Percentiles rank a stretch among this genome's conserved stretches.
Conservation (phyloP, 441 rosid species). For the Adansonia grandidieri region DNA sequence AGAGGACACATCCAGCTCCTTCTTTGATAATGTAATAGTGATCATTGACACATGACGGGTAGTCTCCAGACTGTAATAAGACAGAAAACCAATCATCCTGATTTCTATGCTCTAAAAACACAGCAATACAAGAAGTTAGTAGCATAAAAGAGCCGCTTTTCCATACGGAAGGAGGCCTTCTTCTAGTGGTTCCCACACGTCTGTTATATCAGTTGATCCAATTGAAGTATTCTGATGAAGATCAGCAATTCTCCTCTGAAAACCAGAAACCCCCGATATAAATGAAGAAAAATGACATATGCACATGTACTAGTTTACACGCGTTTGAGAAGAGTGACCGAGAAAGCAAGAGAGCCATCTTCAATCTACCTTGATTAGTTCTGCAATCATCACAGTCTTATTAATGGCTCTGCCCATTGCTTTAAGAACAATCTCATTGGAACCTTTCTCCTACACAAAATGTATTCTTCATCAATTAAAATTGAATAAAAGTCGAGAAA, state of each 20-base stretch:
- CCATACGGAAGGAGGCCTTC: constrained; percentile 58
- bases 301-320: not conserved
- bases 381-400: constrained; percentile 50
- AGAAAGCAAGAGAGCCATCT: not conserved
- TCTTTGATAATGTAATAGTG: constrained; percentile 47
- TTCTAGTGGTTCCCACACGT: constrained; percentile 57
- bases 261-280: constrained; percentile 1
- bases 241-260: constrained; percentile 51
- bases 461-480: not conserved
- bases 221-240: constrained; percentile 48
- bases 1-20: constrained; percentile 48
- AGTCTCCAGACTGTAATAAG: constrained; percentile 43
- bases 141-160: constrained; percentile 11
- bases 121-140: not conserved
- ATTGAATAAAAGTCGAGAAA: not conserved
- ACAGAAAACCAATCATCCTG: constrained; percentile 24
- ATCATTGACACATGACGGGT: constrained; percentile 51
- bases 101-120: constrained; percentile 1
- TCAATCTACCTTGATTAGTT: constrained; percentile 47
- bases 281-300: not conserved
- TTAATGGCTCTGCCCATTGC: constrained; percentile 60
- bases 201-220: constrained; percentile 50
- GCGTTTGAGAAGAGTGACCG: not conserved
- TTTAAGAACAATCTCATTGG: constrained; percentile 47
- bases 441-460: constrained; percentile 45